Base-by-base conservation (phyloP, 306 rosid species). In the Geum urbanum region DNA sequence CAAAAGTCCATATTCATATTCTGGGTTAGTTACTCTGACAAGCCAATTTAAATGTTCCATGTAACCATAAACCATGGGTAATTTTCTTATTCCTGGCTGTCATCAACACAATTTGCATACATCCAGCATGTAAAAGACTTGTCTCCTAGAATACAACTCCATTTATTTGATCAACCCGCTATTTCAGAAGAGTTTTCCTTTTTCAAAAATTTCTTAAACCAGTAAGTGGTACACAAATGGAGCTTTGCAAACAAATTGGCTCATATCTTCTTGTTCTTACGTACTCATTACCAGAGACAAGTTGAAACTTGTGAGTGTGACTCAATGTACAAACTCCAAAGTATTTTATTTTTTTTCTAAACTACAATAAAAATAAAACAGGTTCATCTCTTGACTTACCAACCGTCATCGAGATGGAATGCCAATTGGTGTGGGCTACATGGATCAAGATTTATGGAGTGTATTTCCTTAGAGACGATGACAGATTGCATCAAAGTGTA, bases 371-470 rank as follows among this genome's bases (percentile, higher is more conserved):
- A n/a, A 11, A 40, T 43, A n/a, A 11, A 11, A 55, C 69, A 64
- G 55, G 67, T 61, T 73, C 66, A 39, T 43, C 66, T 63, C 27
- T 66, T 43, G 41, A 82, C 94, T 49, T 81, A 90, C 98, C 98
- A 92, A 71, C 98, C 96, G 67, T 92, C 94, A 22, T 78, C 94
- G 69, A 92, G 96, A 80, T 92, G 98, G 81, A 92, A 92, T 72
- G 98, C 97, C 77, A 92, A 76, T 75, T 90, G 98, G 78, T 85
- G 69, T 5, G 90, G 98, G 65, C 92, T 88, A 50, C 85, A 84
- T 12, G 97, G 94, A 77, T 92, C 84, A 69, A 90, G 69, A 74
- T 79, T 71, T 69, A 90, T 83, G 46, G 98, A 83, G 78, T 87
- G 83, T 76, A 87, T 83, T 72, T 80, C 89, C 75, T 77, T 87